These are phyloP conservation scores for Crithidia acanthocephali DNA, from an alignment of 208 protist genomes.

Conservation along the genomic window DNA sequence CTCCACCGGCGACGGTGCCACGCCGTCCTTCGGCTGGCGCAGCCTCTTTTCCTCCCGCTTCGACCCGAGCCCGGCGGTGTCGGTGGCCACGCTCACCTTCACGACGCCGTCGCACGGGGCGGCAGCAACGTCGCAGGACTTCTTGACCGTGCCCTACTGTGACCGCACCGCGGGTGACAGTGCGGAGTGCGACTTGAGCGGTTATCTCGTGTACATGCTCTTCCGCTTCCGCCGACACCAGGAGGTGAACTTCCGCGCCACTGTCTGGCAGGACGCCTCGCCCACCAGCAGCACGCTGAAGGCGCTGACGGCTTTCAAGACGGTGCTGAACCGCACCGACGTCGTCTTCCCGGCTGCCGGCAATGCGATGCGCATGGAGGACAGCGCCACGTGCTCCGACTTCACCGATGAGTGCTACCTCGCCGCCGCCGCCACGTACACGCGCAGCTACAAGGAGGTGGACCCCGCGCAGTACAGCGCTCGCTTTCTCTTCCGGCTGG, in stretches of 20 bases:
- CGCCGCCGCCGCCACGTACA: conserved; percentile 27
- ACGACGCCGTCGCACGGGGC: conserved; percentile 2
- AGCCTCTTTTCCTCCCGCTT: conserved; percentile 24
- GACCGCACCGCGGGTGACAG: not conserved
- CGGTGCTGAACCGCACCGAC: conserved; percentile 20
- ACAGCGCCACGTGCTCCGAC: conserved; percentile 28
- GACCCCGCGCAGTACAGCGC: conserved; percentile 24
- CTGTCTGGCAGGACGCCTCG: conserved; percentile 31
- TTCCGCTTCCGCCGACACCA: conserved; percentile 32
- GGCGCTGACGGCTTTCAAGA: conserved; percentile 25
- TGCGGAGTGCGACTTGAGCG: conserved; percentile 13
- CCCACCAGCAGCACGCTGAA: conserved; percentile 12
- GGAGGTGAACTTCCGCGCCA: conserved; percentile 26
- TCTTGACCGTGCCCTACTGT: conserved; percentile 31
- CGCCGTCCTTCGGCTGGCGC: conserved; percentile 20
- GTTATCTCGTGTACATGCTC: conserved; percentile 27
- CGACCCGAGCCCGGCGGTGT: conserved; percentile 10
- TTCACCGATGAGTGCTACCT: conserved; percentile 37
- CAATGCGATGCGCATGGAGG: conserved; percentile 29
- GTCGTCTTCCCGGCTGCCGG: conserved; percentile 17
- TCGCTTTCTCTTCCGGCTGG: conserved; percentile 32
- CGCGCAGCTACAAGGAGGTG: conserved; percentile 33
- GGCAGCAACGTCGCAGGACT: conserved; percentile 7
- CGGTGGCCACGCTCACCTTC: conserved; percentile 20
- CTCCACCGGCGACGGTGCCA: not conserved